phyloP scores from a whole-genome alignment of 441 rosid species.

The Euphorbia corollata region DNA sequence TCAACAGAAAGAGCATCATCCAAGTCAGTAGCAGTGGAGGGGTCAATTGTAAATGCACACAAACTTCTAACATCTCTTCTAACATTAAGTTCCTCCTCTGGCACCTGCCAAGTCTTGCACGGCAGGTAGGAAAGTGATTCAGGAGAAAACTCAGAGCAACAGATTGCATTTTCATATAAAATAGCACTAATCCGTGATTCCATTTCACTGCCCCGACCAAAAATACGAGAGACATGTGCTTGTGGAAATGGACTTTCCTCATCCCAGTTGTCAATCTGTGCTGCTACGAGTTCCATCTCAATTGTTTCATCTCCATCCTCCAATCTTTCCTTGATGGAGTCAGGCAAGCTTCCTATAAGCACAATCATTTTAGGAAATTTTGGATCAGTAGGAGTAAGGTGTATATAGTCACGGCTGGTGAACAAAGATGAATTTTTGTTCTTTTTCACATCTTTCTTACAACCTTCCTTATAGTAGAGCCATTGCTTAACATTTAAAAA shows the following conservation, averaged over 20 bases:
- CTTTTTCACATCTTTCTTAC: conserved; percentile 34
- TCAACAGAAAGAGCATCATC: conserved; percentile 92
- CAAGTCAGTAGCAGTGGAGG: conserved; percentile 68
- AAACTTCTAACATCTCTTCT: conserved; percentile 68
- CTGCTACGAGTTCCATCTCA: conserved; percentile 74
- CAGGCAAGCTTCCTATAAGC: conserved; percentile 46
- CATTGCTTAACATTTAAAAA: conserved; percentile 67
- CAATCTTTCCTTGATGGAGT: conserved; percentile 54
- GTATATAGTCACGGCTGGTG: conserved; percentile 41
- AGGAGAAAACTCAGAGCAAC: conserved; percentile 52
- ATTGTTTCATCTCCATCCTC: conserved; percentile 52
- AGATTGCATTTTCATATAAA: conserved; percentile 58
- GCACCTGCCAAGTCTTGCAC: conserved; percentile 61
- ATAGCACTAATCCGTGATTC: conserved; percentile 65
- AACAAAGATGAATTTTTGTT: conserved; percentile 28
- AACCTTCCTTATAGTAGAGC: conserved; percentile 37
- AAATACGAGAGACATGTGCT: conserved; percentile 44
- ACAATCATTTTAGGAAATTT: conserved; percentile 68
- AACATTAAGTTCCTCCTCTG: conserved; percentile 44
- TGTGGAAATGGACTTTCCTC: conserved; percentile 57
- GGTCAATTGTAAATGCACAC: conserved; percentile 75
- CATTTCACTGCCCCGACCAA: conserved; percentile 71
- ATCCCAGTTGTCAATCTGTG: conserved; percentile 54
- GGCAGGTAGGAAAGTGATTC: conserved; percentile 66
- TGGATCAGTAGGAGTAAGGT: conserved; percentile 57